Percentiles rank a stretch among this genome's conserved stretches.
phyloP scores from a whole-genome alignment of 139 green algal genomes.

The Micractinium conductrix region DNA sequence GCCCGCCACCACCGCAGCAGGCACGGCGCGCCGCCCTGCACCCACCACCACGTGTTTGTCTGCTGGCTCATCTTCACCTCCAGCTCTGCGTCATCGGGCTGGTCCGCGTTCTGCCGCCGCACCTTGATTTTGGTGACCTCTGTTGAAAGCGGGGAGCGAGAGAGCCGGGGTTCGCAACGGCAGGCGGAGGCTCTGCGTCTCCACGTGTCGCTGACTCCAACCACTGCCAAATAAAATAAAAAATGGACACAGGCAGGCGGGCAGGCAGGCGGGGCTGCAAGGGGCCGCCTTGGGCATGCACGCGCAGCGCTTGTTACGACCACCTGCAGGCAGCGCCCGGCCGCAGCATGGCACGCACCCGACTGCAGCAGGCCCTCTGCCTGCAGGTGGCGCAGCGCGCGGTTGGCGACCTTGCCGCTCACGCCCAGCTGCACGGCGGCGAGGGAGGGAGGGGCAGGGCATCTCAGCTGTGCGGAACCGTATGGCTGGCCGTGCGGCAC shows the following conservation, averaged over 20 bases:
- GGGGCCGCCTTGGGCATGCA: no score
- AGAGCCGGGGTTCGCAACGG: not conserved
- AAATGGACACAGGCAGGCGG: not conserved
- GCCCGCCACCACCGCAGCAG: no score
- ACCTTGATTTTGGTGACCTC: slow-evolving; percentile 31
- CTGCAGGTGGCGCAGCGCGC: slow-evolving; percentile 47
- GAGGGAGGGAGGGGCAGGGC: no score
- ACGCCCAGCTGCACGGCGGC: slow-evolving; percentile 18
- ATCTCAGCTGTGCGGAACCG: not conserved
- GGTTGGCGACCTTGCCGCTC: slow-evolving; percentile 29
- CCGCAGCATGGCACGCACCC: not conserved
- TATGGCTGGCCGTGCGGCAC: no score
- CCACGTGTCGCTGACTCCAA: not conserved
- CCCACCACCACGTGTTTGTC: slow-evolving; percentile 39
- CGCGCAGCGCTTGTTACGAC: no score
- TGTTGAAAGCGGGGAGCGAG: not conserved
- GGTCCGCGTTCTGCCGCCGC: slow-evolving; percentile 31
- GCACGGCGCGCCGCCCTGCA: no score
- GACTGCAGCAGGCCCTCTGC: slow-evolving; percentile 37
- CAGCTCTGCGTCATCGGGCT: slow-evolving; percentile 37
- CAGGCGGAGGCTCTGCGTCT: not conserved
- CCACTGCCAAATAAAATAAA: no score
- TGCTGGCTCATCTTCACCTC: slow-evolving; percentile 33
- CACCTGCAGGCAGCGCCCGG: no score
- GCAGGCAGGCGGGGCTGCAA: no score